phyloP scores from a whole-genome alignment of 257 asterid genomes.

The Penstemon newberryi region DNA sequence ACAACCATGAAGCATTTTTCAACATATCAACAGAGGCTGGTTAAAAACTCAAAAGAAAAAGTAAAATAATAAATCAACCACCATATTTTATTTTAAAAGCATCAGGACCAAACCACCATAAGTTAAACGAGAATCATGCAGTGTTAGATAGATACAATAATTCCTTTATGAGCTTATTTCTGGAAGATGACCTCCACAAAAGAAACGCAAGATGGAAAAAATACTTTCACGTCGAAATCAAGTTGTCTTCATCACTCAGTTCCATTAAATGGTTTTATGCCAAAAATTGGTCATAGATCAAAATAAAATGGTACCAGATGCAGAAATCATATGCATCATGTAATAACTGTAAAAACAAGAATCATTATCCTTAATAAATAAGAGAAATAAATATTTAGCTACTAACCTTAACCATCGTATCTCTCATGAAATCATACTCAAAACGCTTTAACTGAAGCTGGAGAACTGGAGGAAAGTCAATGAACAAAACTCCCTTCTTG shows the following conservation, averaged over 20 bases:
- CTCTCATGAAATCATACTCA: constrained; percentile 95
- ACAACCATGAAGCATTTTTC: constrained; percentile 36
- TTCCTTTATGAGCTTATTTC: constrained; percentile 18
- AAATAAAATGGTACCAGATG: constrained; percentile 2
- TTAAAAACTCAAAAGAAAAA: background rate
- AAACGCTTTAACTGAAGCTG: constrained; percentile 98
- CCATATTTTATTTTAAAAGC: background rate
- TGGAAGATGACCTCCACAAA: constrained; percentile 10
- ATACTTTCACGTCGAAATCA: constrained; percentile 13
- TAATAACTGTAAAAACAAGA: constrained; percentile 1
- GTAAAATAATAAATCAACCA: background rate
- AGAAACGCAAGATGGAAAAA: constrained; percentile 6
- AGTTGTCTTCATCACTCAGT: background rate
- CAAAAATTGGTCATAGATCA: constrained; percentile 10
- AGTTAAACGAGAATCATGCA: background rate
- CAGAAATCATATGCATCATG: constrained; percentile 3
- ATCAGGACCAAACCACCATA: background rate
- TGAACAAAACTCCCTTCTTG: constrained; percentile 91
- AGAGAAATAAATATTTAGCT: constrained; percentile 7
- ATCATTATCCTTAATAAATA: constrained; percentile 10
- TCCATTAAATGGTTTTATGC: constrained; percentile 19
- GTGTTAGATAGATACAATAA: background rate
- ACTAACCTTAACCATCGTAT: constrained; percentile 96
- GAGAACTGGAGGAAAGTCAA: constrained; percentile 96
- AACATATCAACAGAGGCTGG: constrained; percentile 6